phyloP scores from a whole-genome alignment of 2,329 filamentous ascomycete genomes.

The Penicillium sp. region DNA sequence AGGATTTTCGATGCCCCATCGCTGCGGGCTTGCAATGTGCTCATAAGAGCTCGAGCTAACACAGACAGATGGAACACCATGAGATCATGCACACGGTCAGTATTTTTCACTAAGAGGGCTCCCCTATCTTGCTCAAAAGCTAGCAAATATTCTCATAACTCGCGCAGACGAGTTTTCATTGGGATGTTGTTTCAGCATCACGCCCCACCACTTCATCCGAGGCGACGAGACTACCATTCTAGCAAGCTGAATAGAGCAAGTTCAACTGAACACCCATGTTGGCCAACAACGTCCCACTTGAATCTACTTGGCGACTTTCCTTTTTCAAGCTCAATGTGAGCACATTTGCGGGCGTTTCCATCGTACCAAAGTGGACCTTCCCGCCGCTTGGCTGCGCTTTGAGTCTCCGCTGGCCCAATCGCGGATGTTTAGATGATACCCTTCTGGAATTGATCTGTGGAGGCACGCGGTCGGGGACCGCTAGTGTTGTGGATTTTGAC shows the following conservation, averaged over 20 bases:
- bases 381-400: conserved; percentile 6
- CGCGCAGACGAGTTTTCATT: background rate
- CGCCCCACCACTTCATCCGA: background rate
- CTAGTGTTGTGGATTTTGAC: background rate
- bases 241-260: background rate
- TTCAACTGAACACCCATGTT: background rate
- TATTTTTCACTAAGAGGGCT: background rate
- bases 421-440: background rate
- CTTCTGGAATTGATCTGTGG: background rate
- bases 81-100: background rate
- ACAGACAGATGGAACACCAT: too few relatives aligned
- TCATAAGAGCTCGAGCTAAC: background rate
- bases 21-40: background rate
- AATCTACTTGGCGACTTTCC: background rate
- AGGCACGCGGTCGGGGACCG: background rate
- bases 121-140: background rate
- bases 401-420: background rate
- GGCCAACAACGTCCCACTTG: background rate
- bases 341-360: conserved; percentile 20
- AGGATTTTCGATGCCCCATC: background rate
- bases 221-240: background rate
- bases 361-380: conserved; percentile 7
- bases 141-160: background rate
- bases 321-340: conserved; percentile 6
- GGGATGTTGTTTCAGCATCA: background rate